Conservation (phyloP, 106 monocot genomes). For the Dioscorea zingiberensis region DNA sequence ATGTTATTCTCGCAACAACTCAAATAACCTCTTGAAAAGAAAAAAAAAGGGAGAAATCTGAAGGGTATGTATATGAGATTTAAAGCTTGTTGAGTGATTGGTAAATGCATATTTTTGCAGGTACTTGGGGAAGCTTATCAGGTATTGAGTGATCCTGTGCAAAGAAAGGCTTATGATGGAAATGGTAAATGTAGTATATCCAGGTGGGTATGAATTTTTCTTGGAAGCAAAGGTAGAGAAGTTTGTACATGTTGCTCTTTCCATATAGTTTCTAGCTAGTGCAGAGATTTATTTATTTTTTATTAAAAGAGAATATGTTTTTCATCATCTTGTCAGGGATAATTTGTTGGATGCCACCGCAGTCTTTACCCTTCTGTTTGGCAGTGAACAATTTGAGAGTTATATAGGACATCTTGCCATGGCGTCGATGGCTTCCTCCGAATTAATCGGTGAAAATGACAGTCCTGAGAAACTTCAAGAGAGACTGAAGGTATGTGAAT, state of each 20-base stretch:
- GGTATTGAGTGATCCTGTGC: conserved; percentile 64
- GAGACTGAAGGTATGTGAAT: conserved; percentile 47
- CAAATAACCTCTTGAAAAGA: too few relatives aligned
- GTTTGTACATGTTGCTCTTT: too few relatives aligned
- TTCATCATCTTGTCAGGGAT: conserved; percentile 35
- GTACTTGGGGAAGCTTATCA: conserved; percentile 87
- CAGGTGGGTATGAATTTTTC: conserved; percentile 21
- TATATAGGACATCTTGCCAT: conserved; percentile 79
- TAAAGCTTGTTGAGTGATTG: not conserved
- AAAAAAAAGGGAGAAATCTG: too few relatives aligned
- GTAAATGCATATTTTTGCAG: conserved; percentile 20
- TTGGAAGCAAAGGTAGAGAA: too few relatives aligned
- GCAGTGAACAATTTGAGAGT: conserved; percentile 84
- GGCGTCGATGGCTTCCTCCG: conserved; percentile 59
- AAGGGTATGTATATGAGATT: too few relatives aligned
- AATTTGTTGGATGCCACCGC: conserved; percentile 66
- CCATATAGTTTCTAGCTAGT: too few relatives aligned
- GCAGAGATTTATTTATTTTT: not conserved
- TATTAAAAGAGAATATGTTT: not conserved
- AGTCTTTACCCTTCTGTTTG: conserved; percentile 80
- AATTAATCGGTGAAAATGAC: conserved; percentile 38
- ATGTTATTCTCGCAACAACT: too few relatives aligned
- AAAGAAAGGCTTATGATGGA: conserved; percentile 59
- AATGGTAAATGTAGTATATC: conserved; percentile 58
- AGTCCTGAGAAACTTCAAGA: conserved; percentile 63